These are phyloP conservation scores for Fusarium napiforme DNA, from an alignment of 2,329 filamentous ascomycete species.

Conservation along the genomic window DNA sequence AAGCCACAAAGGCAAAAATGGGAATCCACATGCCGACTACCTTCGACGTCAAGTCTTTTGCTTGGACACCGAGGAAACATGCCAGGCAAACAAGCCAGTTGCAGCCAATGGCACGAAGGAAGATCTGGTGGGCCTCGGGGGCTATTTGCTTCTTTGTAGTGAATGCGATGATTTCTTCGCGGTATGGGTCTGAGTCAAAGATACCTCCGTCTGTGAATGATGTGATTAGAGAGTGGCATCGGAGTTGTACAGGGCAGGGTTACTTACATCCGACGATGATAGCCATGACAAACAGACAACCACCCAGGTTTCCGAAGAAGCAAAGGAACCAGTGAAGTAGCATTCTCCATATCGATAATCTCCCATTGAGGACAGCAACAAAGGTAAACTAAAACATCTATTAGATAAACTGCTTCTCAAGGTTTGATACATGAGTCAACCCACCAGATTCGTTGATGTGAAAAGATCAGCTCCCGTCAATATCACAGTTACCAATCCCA, in stretches of 20 bases:
- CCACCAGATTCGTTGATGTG: constrained; percentile 37
- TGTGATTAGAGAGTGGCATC: not conserved
- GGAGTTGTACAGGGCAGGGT: too few species aligned
- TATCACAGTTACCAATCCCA: constrained; percentile 37
- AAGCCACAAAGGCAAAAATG: constrained; percentile 63
- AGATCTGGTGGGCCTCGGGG: constrained; percentile 62
- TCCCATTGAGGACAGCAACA: constrained; percentile 35
- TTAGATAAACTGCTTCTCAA: not conserved
- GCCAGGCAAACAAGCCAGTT: constrained; percentile 69
- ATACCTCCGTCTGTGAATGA: constrained; percentile 53
- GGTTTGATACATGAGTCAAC: rapidly evolving
- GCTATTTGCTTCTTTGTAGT: constrained; percentile 60
- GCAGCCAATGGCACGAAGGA: constrained; percentile 64
- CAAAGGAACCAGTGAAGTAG: constrained; percentile 55
- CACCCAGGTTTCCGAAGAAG: constrained; percentile 61
- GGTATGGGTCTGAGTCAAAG: constrained; percentile 55
- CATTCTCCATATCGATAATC: constrained; percentile 39
- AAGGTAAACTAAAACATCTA: constrained; percentile 24
- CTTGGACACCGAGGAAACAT: constrained; percentile 59
- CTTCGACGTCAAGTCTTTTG: constrained; percentile 62
- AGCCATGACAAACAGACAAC: constrained; percentile 58
- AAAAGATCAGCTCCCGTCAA: constrained; percentile 38
- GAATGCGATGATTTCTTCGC: constrained; percentile 57
- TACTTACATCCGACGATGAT: constrained; percentile 55
- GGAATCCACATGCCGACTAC: constrained; percentile 67